Conservation (phyloP, 306 rosid species). For the Mimosa pudica region DNA sequence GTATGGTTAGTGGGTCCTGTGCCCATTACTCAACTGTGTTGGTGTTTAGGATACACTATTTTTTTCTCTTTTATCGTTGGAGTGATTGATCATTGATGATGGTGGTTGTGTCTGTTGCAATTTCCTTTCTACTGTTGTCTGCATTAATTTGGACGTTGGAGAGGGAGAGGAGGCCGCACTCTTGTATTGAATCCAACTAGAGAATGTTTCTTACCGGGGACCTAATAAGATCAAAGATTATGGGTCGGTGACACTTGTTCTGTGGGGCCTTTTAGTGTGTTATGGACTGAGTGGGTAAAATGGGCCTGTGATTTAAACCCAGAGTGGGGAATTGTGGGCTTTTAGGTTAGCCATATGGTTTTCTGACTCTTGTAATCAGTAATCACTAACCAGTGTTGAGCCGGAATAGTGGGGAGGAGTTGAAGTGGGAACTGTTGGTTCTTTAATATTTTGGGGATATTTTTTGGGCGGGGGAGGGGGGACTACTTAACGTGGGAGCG, state of each 20-base stretch:
- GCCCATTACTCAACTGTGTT: not conserved
- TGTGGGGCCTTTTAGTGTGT: not conserved
- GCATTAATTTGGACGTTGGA: not conserved
- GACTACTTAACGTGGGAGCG: not conserved
- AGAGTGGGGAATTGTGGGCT: not conserved
- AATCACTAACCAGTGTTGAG: not conserved
- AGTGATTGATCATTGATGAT: not conserved
- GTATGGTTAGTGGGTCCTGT: not conserved
- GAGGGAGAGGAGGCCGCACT: not conserved
- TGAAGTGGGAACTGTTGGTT: not conserved
- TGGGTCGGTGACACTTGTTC: not conserved
- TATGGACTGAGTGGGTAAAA: not conserved
- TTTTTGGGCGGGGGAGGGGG: not conserved
- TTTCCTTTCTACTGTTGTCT: not conserved
- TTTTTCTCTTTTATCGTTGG: not conserved
- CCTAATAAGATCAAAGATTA: not conserved
- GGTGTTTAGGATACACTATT: not conserved
- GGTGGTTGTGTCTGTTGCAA: not conserved
- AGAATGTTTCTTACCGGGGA: not conserved
- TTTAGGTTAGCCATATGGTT: not conserved
- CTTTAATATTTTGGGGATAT: not conserved
- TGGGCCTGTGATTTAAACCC: not conserved
- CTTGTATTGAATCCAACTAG: not conserved
- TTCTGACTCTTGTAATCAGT: not conserved
- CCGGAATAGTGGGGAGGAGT: not conserved